Base-by-base conservation (phyloP, 306 rosid species). In the Urtica urens region DNA sequence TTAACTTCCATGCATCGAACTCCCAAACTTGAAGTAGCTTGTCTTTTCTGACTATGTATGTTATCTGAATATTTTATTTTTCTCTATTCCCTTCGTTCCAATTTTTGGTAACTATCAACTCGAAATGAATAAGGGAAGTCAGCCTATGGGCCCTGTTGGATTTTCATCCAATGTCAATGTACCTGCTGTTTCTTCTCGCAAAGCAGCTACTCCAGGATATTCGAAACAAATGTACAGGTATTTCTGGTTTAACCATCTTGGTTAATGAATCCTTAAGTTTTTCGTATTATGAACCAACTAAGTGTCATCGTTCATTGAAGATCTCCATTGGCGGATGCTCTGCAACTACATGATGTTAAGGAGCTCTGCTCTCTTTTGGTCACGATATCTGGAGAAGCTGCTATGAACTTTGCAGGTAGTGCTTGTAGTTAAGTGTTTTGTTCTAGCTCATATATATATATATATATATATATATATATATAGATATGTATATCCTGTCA, bases 341-440 rank as follows among this genome's bases (percentile, higher is more conserved):
- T 83, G 78, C 80, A 62, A 62, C 52, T 56, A 57, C 78, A 69
- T 62, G 74, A 74, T 41, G 79, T 77, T 74, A 79, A 59, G 62
- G 70, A 74, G 69, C 74, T 83, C 40, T 83, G 94, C 64, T 72
- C 90, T 31, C 72, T 64, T 51, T 63, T 74, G 55, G 86, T 83
- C 53, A 71, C 67, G 63, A 75, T 77, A 63, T 80, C 90, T 2
- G 75, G 50, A 59, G 69, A 46, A 59, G 77, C 78, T 49, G 69
- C 75, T 11, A 59, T 49, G 44, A 64, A 67, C 51, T 49, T 65
- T 69, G 57, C 78, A 77, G 94, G 94, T 83, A 75, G 56, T 58
- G 60, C 60, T 50, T 53, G 38, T 55, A 52, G 38, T 40, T 46
- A 59, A 50, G 25, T 28, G 50, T 60, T 22, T 28, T 40, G 48